Conservation (phyloP, 495 filamentous ascomycete species). For the Saxophila tyrrhenica region DNA sequence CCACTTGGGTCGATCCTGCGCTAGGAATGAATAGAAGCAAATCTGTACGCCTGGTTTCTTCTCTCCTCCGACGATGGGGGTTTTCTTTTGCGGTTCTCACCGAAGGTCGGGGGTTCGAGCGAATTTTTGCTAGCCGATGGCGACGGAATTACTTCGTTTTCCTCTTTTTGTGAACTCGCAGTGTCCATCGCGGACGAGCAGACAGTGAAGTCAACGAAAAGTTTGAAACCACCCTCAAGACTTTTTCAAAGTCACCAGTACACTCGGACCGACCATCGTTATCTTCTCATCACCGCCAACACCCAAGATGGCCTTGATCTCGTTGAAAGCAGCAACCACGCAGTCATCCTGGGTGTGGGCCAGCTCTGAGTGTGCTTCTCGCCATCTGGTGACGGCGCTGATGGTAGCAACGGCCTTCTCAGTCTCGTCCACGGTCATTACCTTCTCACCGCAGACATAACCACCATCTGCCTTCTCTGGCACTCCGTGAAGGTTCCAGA, state of each 20-base stretch:
- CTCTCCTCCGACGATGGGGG: too few species aligned
- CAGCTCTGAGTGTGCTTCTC: constrained; percentile 32
- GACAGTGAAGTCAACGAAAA: too few species aligned
- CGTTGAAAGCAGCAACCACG: not conserved
- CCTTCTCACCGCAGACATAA: constrained; percentile 17
- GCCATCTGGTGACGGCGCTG: constrained; percentile 39
- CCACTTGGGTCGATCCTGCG: too few species aligned
- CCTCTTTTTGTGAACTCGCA: too few species aligned
- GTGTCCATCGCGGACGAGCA: too few species aligned
- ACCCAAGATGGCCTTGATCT: not conserved
- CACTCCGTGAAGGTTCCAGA: constrained; percentile 30
- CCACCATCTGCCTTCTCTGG: constrained; percentile 19
- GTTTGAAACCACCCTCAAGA: too few species aligned
- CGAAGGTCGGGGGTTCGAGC: too few species aligned
- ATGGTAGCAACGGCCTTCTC: constrained; percentile 30
- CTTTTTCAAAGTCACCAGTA: not conserved
- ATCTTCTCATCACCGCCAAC: not conserved
- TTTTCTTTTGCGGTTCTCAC: too few species aligned
- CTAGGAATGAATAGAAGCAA: too few species aligned
- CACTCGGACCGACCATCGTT: not conserved
- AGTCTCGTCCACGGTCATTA: constrained; percentile 22
- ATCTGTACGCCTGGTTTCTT: too few species aligned
- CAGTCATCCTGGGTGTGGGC: constrained; percentile 13
- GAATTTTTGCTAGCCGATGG: too few species aligned
- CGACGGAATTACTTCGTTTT: too few species aligned